A percentile compares a stretch with the other conserved stretches of the same genome.
phyloP scores from a whole-genome alignment of 1,284 basidiomycete genomes.

The Cryptococcus wingfieldii region DNA sequence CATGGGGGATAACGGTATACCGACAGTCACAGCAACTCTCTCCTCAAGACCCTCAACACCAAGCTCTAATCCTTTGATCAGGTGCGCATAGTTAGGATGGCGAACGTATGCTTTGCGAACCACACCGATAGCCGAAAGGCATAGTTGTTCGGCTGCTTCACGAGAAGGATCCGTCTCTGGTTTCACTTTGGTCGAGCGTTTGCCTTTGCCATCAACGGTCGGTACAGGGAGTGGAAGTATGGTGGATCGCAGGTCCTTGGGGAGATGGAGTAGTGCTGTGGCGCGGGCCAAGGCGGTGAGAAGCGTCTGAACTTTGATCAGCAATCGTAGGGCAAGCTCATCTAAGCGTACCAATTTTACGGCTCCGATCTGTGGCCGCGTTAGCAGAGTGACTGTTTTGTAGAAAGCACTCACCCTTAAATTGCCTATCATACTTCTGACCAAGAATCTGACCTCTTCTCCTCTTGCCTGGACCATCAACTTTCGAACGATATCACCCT shows the following conservation, averaged over 20 bases:
- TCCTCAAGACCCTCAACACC: conserved; percentile 58
- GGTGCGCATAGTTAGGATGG: conserved; percentile 82
- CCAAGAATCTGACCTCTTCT: conserved; percentile 80
- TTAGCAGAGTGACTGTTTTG: conserved; percentile 1
- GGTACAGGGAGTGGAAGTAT: conserved; percentile 48
- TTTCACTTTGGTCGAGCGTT: conserved; percentile 51
- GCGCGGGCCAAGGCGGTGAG: conserved; percentile 78
- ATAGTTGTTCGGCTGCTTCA: conserved; percentile 54
- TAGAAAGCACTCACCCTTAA: conserved; percentile 58
- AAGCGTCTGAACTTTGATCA: conserved; percentile 54
- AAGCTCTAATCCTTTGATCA: conserved; percentile 63
- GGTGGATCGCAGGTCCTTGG: conserved; percentile 44
- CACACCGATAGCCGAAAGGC: conserved; percentile 59
- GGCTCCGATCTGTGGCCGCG: conserved; percentile 66
- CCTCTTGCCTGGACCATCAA: conserved; percentile 78
- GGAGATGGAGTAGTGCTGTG: conserved; percentile 58
- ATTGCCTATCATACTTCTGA: conserved; percentile 74
- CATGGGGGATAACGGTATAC: conserved; percentile 54
- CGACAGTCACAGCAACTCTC: conserved; percentile 70
- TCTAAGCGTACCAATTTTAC: conserved; percentile 58
- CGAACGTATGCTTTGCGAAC: conserved; percentile 75
- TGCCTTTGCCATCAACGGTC: conserved; percentile 22
- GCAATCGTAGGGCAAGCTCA: not conserved
- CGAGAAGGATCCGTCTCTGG: conserved; percentile 50
- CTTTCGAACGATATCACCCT: conserved; percentile 73